Evolutionary conservation across 257 asterid species (phyloP), one percentile per base, ranked within the genome.

Genomic region (Lantana camara): DNA sequence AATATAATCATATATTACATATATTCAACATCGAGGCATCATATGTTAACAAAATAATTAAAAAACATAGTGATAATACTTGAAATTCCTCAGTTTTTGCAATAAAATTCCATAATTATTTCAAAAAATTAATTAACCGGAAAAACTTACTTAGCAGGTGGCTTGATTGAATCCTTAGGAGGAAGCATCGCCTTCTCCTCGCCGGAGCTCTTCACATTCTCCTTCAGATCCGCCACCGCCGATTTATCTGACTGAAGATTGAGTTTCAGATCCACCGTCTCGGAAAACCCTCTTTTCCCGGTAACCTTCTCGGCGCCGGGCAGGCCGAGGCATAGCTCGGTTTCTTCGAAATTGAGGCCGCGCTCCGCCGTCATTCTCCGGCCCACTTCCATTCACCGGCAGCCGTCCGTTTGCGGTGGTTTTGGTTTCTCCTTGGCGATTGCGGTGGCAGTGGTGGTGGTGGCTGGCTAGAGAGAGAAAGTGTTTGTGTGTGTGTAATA

Each of bases 181-280:
- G 81, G 67, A 23, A 63, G 56, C 73, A 48, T 58, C 6, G 75
- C 14, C 11, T 73, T 73, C 51, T 76, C 85, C 42, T 45, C 54
- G 10, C 56, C 23, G 20, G 78, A 63, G 34, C 27, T 76, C 29
- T 76, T 73, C 75, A 66, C 61, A 60, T 24, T 61, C 23, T 71
- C 75, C 67, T 62, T 63, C 71, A 70, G 80, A 76, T 76, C 80
- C 38, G 19, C 13, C 20, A 51, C 72, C 20, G 44, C 32, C 4
- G 64, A 45, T 66, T 71, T 66, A 14, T 75, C 66, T 30, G 85
- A 62, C 24, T 80, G 68, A 49, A 80, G 80, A 32, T 80, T 80
- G 69, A 80, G 85, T 38, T 80, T 76, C 47, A 80, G 78, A 73
- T 80, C 82, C 45, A 80, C 77, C 5, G 85, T 80, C 70, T 80